phyloP scores from a whole-genome alignment of 108 stramenopile genomes.

The Discostella stelligeroides region DNA sequence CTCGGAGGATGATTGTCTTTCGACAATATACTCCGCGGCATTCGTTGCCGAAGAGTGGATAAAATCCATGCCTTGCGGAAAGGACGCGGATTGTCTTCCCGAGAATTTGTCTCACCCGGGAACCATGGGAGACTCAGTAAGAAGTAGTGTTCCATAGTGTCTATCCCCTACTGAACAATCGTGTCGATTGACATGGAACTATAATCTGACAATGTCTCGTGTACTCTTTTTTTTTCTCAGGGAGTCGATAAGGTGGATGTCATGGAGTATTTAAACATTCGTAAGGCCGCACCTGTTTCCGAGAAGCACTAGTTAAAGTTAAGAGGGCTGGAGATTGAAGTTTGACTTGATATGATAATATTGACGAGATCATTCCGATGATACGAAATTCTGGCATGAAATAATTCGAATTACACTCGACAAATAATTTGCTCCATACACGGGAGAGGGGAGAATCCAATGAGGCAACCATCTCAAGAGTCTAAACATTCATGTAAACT shows the following conservation, averaged over 20 bases:
- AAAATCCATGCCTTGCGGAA: conserved; percentile 51
- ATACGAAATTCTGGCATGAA: no score
- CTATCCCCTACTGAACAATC: background rate
- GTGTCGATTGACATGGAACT: background rate
- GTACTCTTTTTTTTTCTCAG: background rate
- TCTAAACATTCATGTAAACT: no score
- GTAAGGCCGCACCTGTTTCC: conserved; percentile 34
- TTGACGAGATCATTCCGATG: no score
- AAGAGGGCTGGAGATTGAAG: no score
- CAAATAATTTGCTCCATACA: no score
- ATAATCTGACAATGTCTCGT: background rate
- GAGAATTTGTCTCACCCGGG: conserved; percentile 46
- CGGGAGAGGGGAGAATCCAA: no score
- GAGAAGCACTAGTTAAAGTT: conserved; percentile 9
- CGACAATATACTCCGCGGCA: conserved; percentile 43
- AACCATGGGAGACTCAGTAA: conserved; percentile 35
- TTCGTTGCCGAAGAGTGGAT: conserved; percentile 57
- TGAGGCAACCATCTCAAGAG: no score
- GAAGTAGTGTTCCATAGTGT: background rate
- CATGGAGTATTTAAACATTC: conserved; percentile 53
- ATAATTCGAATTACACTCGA: no score
- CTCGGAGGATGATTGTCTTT: conserved; percentile 47
- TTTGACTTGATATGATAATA: no score
- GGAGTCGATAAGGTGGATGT: conserved; percentile 53
- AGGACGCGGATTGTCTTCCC: conserved; percentile 51